Conservation (phyloP, 257 asterid genomes). For the Orobanche coerulescens region DNA sequence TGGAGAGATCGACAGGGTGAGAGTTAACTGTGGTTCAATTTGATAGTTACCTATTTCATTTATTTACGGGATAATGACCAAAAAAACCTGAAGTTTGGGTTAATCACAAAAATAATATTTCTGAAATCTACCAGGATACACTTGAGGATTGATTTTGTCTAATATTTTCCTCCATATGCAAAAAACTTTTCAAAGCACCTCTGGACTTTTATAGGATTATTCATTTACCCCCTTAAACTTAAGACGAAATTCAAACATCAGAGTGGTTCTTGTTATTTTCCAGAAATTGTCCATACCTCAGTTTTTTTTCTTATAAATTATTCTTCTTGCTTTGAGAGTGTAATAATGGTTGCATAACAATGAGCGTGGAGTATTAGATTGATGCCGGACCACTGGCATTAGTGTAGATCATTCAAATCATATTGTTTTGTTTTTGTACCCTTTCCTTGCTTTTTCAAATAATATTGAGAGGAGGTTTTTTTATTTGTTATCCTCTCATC, state of each 20-base stretch:
- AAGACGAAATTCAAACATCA: too few relatives aligned
- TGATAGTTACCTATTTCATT: neutral
- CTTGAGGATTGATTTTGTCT: neutral
- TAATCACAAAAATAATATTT: neutral
- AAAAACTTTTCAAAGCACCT: too few relatives aligned
- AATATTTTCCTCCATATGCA: neutral
- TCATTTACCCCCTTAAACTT: too few relatives aligned
- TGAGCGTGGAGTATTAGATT: conserved; percentile 5
- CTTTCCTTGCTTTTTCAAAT: neutral
- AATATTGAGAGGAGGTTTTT: neutral
- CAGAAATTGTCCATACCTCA: neutral
- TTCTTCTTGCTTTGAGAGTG: neutral
- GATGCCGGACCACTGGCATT: neutral
- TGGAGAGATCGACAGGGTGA: conserved; percentile 95
- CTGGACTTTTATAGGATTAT: too few relatives aligned
- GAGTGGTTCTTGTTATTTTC: too few relatives aligned
- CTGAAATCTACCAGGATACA: neutral
- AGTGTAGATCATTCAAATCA: neutral
- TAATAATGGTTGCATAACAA: conserved; percentile 4
- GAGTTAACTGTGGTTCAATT: conserved; percentile 22
- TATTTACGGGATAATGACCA: neutral
- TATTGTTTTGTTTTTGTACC: conserved; percentile 5
- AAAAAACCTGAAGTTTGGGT: neutral
- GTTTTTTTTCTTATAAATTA: neutral
- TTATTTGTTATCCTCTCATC: neutral